Evolutionary conservation across 2,329 filamentous ascomycete species (phyloP), one percentile per base, ranked within the genome.

Genomic region (Fusarium sacchari): DNA sequence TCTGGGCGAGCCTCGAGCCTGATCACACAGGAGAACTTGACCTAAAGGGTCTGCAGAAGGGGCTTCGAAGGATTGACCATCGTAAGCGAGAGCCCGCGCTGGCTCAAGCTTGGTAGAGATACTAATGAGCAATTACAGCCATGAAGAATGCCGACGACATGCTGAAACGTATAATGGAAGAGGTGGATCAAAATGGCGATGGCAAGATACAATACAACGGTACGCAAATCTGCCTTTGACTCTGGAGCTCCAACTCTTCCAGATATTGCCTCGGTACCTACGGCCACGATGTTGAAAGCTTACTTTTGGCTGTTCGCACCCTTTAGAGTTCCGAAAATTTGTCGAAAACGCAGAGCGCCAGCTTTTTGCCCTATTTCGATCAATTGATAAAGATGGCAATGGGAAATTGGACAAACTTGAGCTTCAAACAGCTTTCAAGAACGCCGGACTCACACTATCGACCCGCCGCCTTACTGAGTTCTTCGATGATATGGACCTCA

Each of bases 101-200:
- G 53, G 60, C 58, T 50, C 52, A 50, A 47, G 53, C 52, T 42
- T 50, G 57, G 52, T 36, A 47, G 69, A 72, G 56, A 53, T 73
- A 72, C 78, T 81, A 63, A 81, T 72, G 44, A 34, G 69, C 42
- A 36, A 69, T 53, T 71, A 77, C 77, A 91, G 88, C 88, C 57
- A 82, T 99, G 79, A 97, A 98, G 86, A 96, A 98, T 87, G 96
- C 96, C 80, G 93, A 97, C 82, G 86, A 89, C 42, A 90, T 98
- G 86, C 88, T 99, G 71, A 89, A 90, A 79, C 91, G 93, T 79
- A 93, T 98, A 65, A 88, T 98, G 80, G 87, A 88, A 73, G 89
- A 92, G 69, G 95, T 98, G 72, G 96, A 99, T 80, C 93, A 91
- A 65, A 95, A 95, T 80, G 90, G 91, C 32, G 95, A 98, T 82